Evolutionary conservation across 768 basidiomycete genomes (phyloP), one percentile per base, ranked within the genome.

Genomic region (Lactarius akahatsu): DNA sequence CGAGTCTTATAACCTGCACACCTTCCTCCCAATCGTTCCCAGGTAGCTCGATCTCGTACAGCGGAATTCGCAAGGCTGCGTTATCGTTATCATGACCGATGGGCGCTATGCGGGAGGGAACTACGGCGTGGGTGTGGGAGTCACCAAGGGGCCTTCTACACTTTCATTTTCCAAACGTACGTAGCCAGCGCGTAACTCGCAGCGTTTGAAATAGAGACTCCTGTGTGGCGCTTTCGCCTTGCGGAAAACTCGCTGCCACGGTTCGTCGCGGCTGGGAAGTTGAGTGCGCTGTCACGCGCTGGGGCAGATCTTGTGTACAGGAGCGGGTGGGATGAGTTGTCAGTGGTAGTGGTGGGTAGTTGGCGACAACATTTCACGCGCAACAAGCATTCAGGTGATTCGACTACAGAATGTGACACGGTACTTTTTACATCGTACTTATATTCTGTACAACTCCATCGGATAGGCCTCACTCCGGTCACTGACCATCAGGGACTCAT

Each of bases 201-300:
- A 90, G 85, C 11, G 90, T 89, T 71, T 7, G 16, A 18, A 18
- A 6, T 8, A 91, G 83, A 45, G 86, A 86, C 74, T 91, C 91
- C 73, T 92, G 90, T 92, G 90, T 71, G 92, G 91, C 4, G 90
- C 89, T 64, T 85, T 84, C 2, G 88, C 84, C 20, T 91, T 90
- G 63, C 75, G 80, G 64, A 83, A 80, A 92, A 91, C 10, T 90
- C 89, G 6, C 90, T 90, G 2, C 90, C 90, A 3, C 87, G 86
- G 45, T 85, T 84, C 59, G 82, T 87, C 5, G 90, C 89, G 0
- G 86, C 88, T 2, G 89, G 89, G 71, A 90, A 90, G 73, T 87
- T 91, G 34, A 91, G 82, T 18, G 90, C 75, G 20, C 88, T 88
- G 16, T 89, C 76, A 40, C 34, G 61, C 55, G n/a, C 45, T 36